These are phyloP conservation scores for Podospora comata DNA, from an alignment of 495 filamentous ascomycete genomes.

Conservation along the genomic window DNA sequence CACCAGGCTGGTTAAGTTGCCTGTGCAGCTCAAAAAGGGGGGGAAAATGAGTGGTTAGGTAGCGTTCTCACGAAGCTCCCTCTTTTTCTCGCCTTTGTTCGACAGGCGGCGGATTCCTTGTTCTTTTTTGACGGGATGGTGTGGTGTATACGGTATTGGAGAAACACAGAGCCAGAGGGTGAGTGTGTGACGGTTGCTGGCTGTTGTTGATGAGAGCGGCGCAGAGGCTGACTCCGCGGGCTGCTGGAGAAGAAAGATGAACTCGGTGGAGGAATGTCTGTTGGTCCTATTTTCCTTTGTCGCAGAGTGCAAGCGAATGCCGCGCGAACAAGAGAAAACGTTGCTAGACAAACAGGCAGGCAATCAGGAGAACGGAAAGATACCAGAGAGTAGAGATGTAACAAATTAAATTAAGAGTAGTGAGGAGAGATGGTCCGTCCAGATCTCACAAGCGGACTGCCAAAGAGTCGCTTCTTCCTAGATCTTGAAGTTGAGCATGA, in stretches of 20 bases:
- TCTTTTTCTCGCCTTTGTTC: conserved; percentile 19
- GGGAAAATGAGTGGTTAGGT: conserved; percentile 6
- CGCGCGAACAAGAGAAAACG: conserved; percentile 38
- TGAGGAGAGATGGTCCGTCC: conserved; percentile 23
- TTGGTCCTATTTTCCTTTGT: conserved; percentile 35
- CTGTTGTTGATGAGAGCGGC: conserved; percentile 15
- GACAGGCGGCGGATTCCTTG: conserved; percentile 17
- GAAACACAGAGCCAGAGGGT: conserved; percentile 1
- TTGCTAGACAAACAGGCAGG: conserved; percentile 32
- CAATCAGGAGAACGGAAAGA: conserved; percentile 24
- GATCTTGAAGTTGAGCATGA: conserved; percentile 48
- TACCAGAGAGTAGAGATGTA: conserved; percentile 16
- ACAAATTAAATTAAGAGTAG: conserved; percentile 20
- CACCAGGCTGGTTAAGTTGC: neutral
- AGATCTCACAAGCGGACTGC: conserved; percentile 48
- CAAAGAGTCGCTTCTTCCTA: conserved; percentile 47
- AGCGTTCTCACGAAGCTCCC: conserved; percentile 4
- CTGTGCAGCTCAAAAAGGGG: neutral
- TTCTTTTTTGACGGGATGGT: conserved; percentile 6
- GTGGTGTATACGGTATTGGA: conserved; percentile 3
- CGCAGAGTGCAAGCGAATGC: conserved; percentile 50
- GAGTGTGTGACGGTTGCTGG: neutral
- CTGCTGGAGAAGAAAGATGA: conserved; percentile 10
- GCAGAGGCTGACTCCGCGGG: conserved; percentile 12
- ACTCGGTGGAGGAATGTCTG: conserved; percentile 18